A percentile compares a stretch with the other conserved stretches of the same genome.
phyloP scores from a whole-genome alignment of 2,329 filamentous ascomycete genomes.

The Fusarium verrucosum region DNA sequence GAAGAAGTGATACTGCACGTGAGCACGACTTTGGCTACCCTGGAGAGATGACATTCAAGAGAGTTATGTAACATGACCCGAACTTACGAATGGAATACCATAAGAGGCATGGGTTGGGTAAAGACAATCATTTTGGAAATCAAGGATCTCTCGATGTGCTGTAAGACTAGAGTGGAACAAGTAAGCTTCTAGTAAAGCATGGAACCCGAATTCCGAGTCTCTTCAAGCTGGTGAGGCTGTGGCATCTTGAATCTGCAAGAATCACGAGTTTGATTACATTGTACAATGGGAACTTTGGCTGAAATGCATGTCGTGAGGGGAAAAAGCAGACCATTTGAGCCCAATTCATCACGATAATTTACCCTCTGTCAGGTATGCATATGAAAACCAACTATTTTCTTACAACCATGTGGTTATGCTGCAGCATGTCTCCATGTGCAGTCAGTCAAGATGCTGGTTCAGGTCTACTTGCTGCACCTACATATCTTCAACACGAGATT shows the following conservation, averaged over 20 bases:
- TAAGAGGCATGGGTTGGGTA: not conserved
- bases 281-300: not conserved
- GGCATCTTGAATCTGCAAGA: not conserved
- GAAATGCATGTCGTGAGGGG: not conserved
- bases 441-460: not conserved
- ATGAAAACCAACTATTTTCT: not conserved
- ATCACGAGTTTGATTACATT: conserved; percentile 6
- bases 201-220: not conserved
- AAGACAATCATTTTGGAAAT: not conserved
- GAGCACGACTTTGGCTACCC: not conserved
- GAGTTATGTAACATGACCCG: not conserved
- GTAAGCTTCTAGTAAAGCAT: not conserved
- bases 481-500: not conserved
- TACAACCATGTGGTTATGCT: conserved; percentile 4
- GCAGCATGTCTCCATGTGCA: conserved; percentile 5
- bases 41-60: not conserved
- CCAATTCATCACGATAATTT: not conserved
- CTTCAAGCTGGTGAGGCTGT: not conserved
- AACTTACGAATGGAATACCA: not conserved
- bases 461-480: not conserved
- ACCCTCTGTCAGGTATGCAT: not conserved
- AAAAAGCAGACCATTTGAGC: not conserved
- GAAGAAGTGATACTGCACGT: not conserved
- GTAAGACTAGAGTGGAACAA: not conserved
- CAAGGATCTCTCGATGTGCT: not conserved